Base-by-base conservation (phyloP, 805 yeast species). In the Scheffersomyces ergatensis region DNA sequence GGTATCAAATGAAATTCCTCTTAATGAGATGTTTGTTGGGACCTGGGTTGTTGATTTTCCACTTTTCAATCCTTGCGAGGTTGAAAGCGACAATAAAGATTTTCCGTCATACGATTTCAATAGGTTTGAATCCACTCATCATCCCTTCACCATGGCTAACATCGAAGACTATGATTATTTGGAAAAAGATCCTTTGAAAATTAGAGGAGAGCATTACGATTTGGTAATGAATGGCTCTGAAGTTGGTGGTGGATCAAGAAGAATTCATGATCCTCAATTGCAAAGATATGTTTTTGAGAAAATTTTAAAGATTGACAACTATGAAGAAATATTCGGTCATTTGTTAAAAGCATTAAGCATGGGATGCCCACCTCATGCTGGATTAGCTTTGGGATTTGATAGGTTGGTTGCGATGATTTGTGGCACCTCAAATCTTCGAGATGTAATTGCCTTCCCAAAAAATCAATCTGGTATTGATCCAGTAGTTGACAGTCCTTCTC, bases 361-460 rank as follows among this genome's bases (percentile, higher is more conserved):
- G 65, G 99, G 99, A 1, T 89, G 98, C 55, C 99, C 99, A 1
- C 99, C 99, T 1, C 99, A 93, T 64, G 97, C 97, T 2, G 99
- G 99, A 0, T 70, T 93, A 29, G 99, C 99, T 0, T 71, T 93
- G 26, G 99, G 99, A 0, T 86, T 93, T 50, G 99, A 93, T 59
- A 70, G 99, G 46, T 68, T 93, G 71, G 82, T 95, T 53, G 93
- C 99, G 0, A 89, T 92, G 92, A 58, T 92, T 24, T 62, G 83
- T n/a, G 93, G 89, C 0, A 72, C 83, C 15, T 55, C 70, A 4
- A 86, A 88, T 47, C 90, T 93, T 25, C 69, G 97, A 49, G 97
- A 93, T 56, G 98, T 93, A 3, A 84, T 93, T 45, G 96, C 98
- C 1, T 93, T 93, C 60, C 99, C 99, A 2, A 93, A 93, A 65